These are phyloP conservation scores for Naganishia friedmannii DNA, from an alignment of 768 basidiomycete species.

Conservation along the genomic window DNA sequence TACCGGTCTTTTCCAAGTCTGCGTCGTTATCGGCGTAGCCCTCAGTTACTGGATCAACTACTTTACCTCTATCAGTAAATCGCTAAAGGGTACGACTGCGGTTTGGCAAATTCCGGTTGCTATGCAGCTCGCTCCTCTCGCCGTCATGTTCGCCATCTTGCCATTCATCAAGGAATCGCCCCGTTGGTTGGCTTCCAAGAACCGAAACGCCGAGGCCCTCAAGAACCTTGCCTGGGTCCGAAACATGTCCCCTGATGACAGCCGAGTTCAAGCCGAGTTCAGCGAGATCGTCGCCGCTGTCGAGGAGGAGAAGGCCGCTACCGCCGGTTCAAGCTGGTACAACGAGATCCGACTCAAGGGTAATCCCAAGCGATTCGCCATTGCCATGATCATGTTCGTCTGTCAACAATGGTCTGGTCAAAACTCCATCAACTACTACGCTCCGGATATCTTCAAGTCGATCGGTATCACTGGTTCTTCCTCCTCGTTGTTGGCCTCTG, in stretches of 20 bases:
- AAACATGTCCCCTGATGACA: conserved; percentile 48
- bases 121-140: conserved; percentile 52
- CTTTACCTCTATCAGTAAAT: conserved; percentile 26
- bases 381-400: conserved; percentile 64
- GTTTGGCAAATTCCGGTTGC: conserved; percentile 44
- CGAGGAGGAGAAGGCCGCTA: conserved; percentile 66
- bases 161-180: conserved; percentile 47
- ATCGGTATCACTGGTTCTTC: conserved; percentile 51
- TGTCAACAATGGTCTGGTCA: conserved; percentile 76
- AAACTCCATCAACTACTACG: conserved; percentile 58
- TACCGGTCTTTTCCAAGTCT: conserved; percentile 79
- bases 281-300: conserved; percentile 77
- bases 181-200: conserved; percentile 52
- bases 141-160: conserved; percentile 49
- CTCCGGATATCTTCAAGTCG: conserved; percentile 50
- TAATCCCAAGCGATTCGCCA: conserved; percentile 76
- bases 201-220: conserved; percentile 53
- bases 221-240: conserved; percentile 57
- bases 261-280: conserved; percentile 50
- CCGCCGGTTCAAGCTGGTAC: conserved; percentile 63
- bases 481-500: conserved; percentile 51
- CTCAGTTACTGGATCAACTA: conserved; percentile 28
- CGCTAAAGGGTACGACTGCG: conserved; percentile 24
- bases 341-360: conserved; percentile 79
- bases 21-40: conserved; percentile 70